Evolutionary conservation across 495 filamentous ascomycete species (phyloP), one percentile per base, ranked within the genome.

Genomic region (Podospora fimiseda): DNA sequence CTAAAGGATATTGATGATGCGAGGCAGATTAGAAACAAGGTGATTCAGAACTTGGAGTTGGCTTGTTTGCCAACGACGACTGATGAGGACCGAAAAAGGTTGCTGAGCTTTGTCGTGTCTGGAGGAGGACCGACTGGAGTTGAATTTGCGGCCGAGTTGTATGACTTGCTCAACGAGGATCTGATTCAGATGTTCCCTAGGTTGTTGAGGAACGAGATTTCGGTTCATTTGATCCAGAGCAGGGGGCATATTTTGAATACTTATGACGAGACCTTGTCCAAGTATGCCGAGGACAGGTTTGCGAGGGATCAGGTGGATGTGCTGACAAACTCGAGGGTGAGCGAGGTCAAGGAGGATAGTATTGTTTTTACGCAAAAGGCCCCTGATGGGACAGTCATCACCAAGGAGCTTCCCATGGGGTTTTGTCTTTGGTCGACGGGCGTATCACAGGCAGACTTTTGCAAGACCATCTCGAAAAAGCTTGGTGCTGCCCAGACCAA

Each of bases 361-460:
- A 92, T 99, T 42, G 66, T 96, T 15, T 97, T 95, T 74, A 85
- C 83, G 3, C 92, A 99, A 67, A 81, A 86, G 51, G 72, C 72
- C 52, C 80, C 86, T 36, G 71, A 87, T 51, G 90, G 90, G 30
- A 79, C 85, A 46, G 72, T 81, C 2, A 60, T 96, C 33, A 85
- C 83, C 19, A 99, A 97, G 66, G 91, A 97, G 53, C 83, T 99
- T 2, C 94, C 94, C 0, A 94, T 89, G 76, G 92, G 87, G 43
- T 95, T 99, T 71, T 97, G 93, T 61, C 76, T 99, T 5, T 99
- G 94, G 94, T 97, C 93, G 0, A 99, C 94, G 1, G 94, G 94
- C 51, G 92, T 99, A 38, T 85, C 90, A 0, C 93, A 95, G 66
- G 85, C 87, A 15, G 81, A 86, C 9, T 81, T 99, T 57, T 86